These are phyloP conservation scores for Inga leiocalycina DNA, from an alignment of 306 rosid species.

Conservation along the genomic window DNA sequence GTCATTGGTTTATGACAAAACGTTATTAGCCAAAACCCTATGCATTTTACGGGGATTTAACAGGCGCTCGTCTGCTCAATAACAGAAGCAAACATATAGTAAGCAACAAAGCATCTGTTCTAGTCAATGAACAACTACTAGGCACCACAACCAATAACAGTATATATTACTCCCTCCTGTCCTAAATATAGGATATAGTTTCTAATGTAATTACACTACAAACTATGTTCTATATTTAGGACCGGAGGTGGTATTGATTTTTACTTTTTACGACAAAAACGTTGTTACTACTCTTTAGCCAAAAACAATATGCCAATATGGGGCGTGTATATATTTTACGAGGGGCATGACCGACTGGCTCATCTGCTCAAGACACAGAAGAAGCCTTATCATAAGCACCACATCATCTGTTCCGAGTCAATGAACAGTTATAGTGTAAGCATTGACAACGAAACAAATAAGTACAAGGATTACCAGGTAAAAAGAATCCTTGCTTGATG, in stretches of 20 bases:
- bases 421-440: neutral
- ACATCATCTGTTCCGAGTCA: neutral
- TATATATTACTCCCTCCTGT: too few species aligned
- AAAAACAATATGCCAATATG: neutral
- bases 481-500: neutral
- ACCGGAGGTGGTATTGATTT: too few species aligned
- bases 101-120: neutral
- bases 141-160: neutral
- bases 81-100: neutral
- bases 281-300: neutral
- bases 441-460: neutral
- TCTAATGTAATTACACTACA: too few species aligned
- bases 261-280: neutral
- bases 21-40: neutral
- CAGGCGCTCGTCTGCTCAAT: neutral
- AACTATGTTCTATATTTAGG: too few species aligned
- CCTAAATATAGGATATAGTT: too few species aligned
- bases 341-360: neutral
- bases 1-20: neutral
- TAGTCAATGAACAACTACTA: neutral
- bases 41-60: too few species aligned
- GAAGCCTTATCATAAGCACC: constrained; percentile 6
- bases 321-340: neutral
- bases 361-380: neutral
- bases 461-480: neutral